Conservation (phyloP, 169 alveolate species). For the Cryptosporidium tyzzeri region DNA sequence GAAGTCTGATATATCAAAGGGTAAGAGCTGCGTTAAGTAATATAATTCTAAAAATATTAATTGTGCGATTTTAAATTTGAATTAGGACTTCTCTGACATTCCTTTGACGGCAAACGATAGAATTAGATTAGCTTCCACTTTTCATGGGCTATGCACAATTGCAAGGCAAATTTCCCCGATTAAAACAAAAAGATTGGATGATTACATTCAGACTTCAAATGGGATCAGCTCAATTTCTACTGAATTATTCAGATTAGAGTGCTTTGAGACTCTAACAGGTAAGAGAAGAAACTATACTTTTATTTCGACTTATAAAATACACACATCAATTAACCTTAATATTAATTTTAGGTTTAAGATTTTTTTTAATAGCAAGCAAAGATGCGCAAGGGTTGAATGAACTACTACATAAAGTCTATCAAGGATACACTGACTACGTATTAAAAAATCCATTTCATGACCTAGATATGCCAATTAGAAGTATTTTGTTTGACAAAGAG, state of each 20-base stretch:
- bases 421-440: slow-evolving; percentile 91
- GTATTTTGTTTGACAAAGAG: slow-evolving; percentile 82
- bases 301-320: background rate
- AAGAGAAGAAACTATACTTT: background rate
- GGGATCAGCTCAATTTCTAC: slow-evolving; percentile 91
- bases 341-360: slow-evolving; percentile 77
- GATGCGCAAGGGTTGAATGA: slow-evolving; percentile 64
- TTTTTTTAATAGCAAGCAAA: slow-evolving; percentile 81
- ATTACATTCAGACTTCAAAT: slow-evolving; percentile 76
- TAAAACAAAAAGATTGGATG: slow-evolving; percentile 71
- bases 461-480: slow-evolving; percentile 92
- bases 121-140: slow-evolving; percentile 93
- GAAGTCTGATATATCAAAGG: slow-evolving; percentile 92
- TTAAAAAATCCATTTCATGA: slow-evolving; percentile 94
- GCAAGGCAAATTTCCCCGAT: slow-evolving; percentile 90
- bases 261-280: slow-evolving; percentile 93
- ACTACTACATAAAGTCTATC: slow-evolving; percentile 88
- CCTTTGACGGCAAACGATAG: slow-evolving; percentile 91
- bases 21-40: slow-evolving; percentile 77
- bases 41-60: background rate
- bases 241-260: slow-evolving; percentile 88
- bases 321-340: background rate
- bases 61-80: background rate
- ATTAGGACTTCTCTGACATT: slow-evolving; percentile 88
- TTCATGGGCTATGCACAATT: slow-evolving; percentile 93